These are phyloP conservation scores for Clarireedia paspali DNA, from an alignment of 2,329 filamentous ascomycete genomes.

Conservation along the genomic window DNA sequence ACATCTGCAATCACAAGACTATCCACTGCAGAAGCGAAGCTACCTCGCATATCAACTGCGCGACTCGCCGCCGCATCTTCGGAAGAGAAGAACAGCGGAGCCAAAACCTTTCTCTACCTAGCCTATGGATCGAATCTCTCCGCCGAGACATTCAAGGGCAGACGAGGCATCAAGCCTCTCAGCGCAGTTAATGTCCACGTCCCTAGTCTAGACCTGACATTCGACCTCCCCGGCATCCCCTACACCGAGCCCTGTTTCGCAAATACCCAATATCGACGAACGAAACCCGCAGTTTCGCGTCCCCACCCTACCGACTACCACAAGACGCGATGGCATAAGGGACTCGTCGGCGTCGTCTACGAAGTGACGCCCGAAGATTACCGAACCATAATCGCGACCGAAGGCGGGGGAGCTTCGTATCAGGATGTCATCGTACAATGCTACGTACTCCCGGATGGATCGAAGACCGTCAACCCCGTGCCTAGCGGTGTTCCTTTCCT, in stretches of 20 bases:
- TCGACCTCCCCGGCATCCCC: constrained; percentile 78
- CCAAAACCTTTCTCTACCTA: constrained; percentile 63
- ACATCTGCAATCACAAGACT: not conserved
- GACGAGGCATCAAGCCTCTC: constrained; percentile 71
- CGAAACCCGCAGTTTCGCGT: constrained; percentile 23
- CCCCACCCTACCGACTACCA: constrained; percentile 33
- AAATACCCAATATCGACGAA: constrained; percentile 57
- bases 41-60: not conserved
- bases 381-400: constrained; percentile 77
- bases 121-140: constrained; percentile 90
- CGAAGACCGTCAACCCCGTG: constrained; percentile 52
- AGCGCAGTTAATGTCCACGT: constrained; percentile 76
- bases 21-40: not conserved
- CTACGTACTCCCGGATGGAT: constrained; percentile 52
- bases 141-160: constrained; percentile 69
- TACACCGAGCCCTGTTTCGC: constrained; percentile 91
- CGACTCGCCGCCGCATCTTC: constrained; percentile 7
- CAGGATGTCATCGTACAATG: constrained; percentile 76
- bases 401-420: constrained; percentile 83
- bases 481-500: constrained; percentile 62
- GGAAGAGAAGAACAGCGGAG: not conserved
- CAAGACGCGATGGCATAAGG: constrained; percentile 65
- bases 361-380: constrained; percentile 83
- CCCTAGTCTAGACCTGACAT: constrained; percentile 69
- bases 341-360: constrained; percentile 88